These are phyloP conservation scores for Solanum tacnaense DNA, from an alignment of 257 asterid genomes.

Conservation along the genomic window DNA sequence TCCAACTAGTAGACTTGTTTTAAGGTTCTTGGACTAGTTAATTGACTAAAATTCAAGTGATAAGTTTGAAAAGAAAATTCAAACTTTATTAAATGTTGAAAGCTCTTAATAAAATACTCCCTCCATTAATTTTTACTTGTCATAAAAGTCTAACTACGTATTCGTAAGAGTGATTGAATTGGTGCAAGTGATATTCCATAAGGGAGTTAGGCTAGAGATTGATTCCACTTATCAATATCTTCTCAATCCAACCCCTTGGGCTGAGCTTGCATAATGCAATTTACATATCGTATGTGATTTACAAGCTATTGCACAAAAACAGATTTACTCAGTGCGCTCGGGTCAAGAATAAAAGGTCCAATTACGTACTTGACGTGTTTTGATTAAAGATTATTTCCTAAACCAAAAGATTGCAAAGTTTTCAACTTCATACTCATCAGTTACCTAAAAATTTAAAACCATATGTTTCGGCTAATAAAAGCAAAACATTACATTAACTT, in stretches of 20 bases:
- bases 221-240: neutral
- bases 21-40: neutral
- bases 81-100: neutral
- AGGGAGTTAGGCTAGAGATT: neutral
- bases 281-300: neutral
- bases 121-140: neutral
- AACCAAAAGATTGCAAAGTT: neutral
- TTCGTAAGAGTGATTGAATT: neutral
- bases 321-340: neutral
- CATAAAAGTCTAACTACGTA: neutral
- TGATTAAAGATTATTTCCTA: neutral
- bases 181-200: neutral
- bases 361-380: neutral
- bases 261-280: neutral
- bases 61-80: neutral
- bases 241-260: neutral
- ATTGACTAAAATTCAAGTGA: neutral
- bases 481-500: neutral
- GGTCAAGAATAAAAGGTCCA: neutral
- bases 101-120: neutral
- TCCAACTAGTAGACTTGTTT: neutral
- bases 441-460: neutral
- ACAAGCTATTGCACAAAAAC: neutral
- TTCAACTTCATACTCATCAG: neutral
- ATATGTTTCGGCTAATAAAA: neutral